These are phyloP conservation scores for Salix udensis DNA, from an alignment of 345 rosid genomes.

Conservation along the genomic window DNA sequence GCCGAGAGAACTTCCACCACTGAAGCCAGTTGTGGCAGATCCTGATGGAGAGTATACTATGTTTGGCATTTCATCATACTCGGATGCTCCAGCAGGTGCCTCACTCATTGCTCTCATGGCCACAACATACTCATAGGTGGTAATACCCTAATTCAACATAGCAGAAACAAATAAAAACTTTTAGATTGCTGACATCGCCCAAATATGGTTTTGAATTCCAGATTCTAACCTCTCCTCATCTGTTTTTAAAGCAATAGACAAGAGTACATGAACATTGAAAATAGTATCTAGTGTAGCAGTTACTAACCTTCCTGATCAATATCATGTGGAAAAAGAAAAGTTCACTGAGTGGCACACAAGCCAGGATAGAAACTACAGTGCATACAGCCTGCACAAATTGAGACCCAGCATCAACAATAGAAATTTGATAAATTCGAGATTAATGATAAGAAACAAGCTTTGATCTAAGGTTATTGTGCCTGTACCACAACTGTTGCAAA, in stretches of 20 bases:
- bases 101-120: conserved; percentile 95
- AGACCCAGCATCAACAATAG: conserved; percentile 24
- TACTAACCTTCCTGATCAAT: conserved; percentile 82
- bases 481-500: conserved; percentile 95
- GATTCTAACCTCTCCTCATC: not conserved
- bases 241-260: not conserved
- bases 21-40: conserved; percentile 81
- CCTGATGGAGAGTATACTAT: conserved; percentile 76
- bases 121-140: conserved; percentile 86
- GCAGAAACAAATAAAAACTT: not conserved
- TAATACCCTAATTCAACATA: conserved; percentile 59
- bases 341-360: conserved; percentile 86
- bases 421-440: conserved; percentile 3
- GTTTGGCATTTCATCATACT: conserved; percentile 63
- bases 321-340: conserved; percentile 96
- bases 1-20: conserved; percentile 89
- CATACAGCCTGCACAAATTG: conserved; percentile 61
- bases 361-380: conserved; percentile 82
- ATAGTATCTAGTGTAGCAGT: not conserved
- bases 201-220: not conserved
- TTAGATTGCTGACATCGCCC: not conserved
- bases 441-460: conserved; percentile 8
- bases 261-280: conserved; percentile 5
- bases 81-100: conserved; percentile 72
- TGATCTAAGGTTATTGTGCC: conserved; percentile 1